Evolutionary conservation across 2,329 filamentous ascomycete genomes (phyloP).

Genomic region (Scytalidium sp.): DNA sequence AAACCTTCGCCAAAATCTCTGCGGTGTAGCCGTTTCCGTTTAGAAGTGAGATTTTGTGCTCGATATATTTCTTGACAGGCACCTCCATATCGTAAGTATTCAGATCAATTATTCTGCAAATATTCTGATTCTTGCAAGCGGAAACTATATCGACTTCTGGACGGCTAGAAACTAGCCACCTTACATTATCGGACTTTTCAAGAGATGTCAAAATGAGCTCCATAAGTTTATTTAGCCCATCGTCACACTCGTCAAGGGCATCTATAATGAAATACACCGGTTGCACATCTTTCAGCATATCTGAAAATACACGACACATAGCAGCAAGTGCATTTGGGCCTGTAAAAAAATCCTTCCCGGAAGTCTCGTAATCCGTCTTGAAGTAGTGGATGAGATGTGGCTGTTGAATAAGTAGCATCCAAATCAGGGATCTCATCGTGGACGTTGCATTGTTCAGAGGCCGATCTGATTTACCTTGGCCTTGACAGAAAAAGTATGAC

Average conservation of each 20-base stretch:
- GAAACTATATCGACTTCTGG: constrained; percentile 1
- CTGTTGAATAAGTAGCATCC: not conserved
- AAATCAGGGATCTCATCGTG: not conserved
- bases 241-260: constrained; percentile 17
- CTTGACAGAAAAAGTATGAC: constrained; percentile 5
- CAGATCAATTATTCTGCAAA: constrained; percentile 15
- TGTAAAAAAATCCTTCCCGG: not conserved
- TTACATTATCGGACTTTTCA: constrained; percentile 5
- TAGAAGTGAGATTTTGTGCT: constrained; percentile 18
- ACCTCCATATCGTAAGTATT: constrained; percentile 12
- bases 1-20: constrained; percentile 12
- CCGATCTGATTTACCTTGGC: not conserved
- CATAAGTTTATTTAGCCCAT: constrained; percentile 7
- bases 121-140: not conserved
- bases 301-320: not conserved
- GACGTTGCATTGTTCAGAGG: constrained; percentile 1
- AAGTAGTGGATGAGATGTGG: not conserved
- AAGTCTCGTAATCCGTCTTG: not conserved
- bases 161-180: constrained; percentile 16
- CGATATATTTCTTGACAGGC: constrained; percentile 18
- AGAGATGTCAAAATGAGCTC: constrained; percentile 2
- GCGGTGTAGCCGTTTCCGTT: constrained; percentile 18
- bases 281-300: not conserved
- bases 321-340: not conserved
- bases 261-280: constrained; percentile 18